A percentile compares a stretch with the other conserved stretches of the same genome.
phyloP scores from a whole-genome alignment of 2,329 filamentous ascomycete species.

The Ophiosphaerella herpotricha region DNA sequence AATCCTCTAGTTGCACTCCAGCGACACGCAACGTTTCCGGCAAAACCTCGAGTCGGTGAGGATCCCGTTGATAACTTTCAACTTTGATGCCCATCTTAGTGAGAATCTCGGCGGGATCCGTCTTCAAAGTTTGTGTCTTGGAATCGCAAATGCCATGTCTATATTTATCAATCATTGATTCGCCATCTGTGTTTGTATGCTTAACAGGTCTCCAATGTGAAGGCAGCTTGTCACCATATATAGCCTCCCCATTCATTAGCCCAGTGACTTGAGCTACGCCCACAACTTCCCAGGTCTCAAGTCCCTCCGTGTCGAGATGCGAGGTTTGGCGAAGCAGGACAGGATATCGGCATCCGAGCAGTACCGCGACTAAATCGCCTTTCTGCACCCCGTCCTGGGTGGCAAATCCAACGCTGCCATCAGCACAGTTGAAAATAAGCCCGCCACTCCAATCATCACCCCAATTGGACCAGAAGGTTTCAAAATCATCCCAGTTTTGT shows the following conservation, averaged over 20 bases:
- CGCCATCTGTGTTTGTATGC: neutral
- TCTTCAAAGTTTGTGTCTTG: neutral
- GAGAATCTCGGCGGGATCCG: conserved; percentile 6
- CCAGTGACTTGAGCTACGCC: neutral
- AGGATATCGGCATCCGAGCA: conserved; percentile 3
- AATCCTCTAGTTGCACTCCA: conserved; percentile 4
- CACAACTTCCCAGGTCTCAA: conserved; percentile 3
- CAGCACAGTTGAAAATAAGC: neutral
- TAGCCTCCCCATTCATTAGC: conserved; percentile 6
- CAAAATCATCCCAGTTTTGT: too few relatives aligned
- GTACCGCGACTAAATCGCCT: conserved; percentile 3
- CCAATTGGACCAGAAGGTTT: neutral
- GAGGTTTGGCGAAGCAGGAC: neutral
- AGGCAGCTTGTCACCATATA: conserved; percentile 3
- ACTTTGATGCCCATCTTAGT: conserved; percentile 8
- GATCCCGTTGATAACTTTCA: conserved; percentile 2
- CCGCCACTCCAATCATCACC: neutral
- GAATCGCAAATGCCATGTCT: neutral
- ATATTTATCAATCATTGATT: neutral
- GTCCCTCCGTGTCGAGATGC: neutral
- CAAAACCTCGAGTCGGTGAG: conserved; percentile 3
- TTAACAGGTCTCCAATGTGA: neutral
- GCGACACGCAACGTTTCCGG: conserved; percentile 7
- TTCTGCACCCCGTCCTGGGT: neutral
- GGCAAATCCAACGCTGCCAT: neutral